A percentile compares a stretch with the other conserved stretches of the same genome.
Evolutionary conservation across 2,329 filamentous ascomycete genomes (phyloP).

Genomic region (Neurospora sp.): DNA sequence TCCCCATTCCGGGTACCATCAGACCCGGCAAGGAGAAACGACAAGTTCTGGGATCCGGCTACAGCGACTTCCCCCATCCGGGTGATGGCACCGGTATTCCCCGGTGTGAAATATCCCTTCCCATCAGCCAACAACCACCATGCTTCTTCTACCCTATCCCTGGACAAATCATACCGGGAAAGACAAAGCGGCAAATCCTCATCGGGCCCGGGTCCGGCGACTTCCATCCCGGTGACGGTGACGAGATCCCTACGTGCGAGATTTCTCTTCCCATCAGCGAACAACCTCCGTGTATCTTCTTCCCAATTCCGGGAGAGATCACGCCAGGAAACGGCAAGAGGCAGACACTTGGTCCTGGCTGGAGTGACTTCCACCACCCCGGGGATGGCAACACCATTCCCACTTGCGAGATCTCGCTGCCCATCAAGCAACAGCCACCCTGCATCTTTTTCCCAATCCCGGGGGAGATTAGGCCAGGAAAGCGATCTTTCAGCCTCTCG

Average conservation of each 20-base stretch:
- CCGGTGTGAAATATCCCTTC: no score
- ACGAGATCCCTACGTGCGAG: conserved; percentile 7
- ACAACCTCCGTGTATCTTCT: conserved; percentile 5
- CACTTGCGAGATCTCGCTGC: neutral
- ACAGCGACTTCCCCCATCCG: neutral
- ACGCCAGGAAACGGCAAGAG: neutral
- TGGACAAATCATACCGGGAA: no score
- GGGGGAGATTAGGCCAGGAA: conserved; percentile 11
- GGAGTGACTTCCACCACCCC: neutral
- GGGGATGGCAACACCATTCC: neutral
- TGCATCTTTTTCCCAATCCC: conserved; percentile 13
- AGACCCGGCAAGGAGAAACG: conserved; percentile 2
- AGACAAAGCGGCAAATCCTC: no score
- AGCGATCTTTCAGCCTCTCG: conserved; percentile 7
- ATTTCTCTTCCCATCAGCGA: conserved; percentile 7
- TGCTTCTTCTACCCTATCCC: no score
- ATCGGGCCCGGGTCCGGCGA: no score
- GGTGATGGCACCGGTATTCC: no score
- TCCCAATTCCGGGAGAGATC: neutral
- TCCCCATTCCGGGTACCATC: conserved; percentile 7
- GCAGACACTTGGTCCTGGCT: conserved; percentile 1
- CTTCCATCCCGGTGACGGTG: conserved; percentile 11
- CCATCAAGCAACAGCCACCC: conserved; percentile 2
- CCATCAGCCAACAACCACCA: no score
- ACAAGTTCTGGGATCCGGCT: neutral